A percentile compares a stretch with the other conserved stretches of the same genome.
phyloP scores from a whole-genome alignment of 1,139 yeast species.

The Yamadazyma atmosphaerica region DNA sequence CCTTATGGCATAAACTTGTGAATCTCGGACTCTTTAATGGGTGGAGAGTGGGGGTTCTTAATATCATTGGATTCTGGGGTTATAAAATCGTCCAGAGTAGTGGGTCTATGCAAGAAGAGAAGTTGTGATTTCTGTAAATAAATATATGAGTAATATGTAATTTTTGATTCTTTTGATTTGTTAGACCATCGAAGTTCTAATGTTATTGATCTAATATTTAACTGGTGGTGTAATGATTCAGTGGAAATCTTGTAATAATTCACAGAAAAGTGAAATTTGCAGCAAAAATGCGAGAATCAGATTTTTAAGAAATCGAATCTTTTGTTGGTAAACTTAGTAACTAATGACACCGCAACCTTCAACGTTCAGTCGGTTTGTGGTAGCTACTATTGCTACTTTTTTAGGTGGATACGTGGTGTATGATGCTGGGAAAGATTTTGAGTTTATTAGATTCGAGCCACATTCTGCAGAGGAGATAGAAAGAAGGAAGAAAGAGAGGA shows the following conservation, averaged over 20 bases:
- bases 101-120: conserved; percentile 44
- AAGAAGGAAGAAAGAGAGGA: conserved; percentile 33
- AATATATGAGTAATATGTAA: not conserved
- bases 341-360: conserved; percentile 31
- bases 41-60: conserved; percentile 84
- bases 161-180: too few species aligned
- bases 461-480: conserved; percentile 42
- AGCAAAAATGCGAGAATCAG: not conserved
- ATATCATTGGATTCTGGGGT: conserved; percentile 84
- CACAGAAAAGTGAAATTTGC: too few species aligned
- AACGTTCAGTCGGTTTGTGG: conserved; percentile 32
- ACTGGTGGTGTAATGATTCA: too few species aligned
- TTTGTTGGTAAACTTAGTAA: too few species aligned
- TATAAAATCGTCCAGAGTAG: conserved; percentile 61
- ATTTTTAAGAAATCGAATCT: too few species aligned
- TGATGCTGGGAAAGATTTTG: conserved; percentile 41
- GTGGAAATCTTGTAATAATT: too few species aligned
- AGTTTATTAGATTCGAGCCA: conserved; percentile 41
- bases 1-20: conserved; percentile 19
- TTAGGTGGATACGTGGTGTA: conserved; percentile 34
- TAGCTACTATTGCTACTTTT: conserved; percentile 37
- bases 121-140: conserved; percentile 16
- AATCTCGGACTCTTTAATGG: conserved; percentile 70
- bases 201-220: too few species aligned
- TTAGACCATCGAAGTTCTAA: too few species aligned